These are phyloP conservation scores for Crucihimalaya himalaica DNA, from an alignment of 345 rosid genomes.

Conservation along the genomic window DNA sequence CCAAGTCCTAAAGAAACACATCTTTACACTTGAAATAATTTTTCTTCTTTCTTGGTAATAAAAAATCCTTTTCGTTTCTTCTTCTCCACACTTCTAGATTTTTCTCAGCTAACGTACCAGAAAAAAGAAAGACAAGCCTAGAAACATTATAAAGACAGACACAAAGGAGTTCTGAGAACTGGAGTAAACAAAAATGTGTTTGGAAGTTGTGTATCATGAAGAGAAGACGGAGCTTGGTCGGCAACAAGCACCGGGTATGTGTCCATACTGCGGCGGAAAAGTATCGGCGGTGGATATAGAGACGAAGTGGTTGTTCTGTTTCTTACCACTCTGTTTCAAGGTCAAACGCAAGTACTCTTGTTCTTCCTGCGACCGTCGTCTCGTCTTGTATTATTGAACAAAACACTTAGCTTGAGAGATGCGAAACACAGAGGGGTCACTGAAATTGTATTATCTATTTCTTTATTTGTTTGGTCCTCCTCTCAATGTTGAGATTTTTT, in stretches of 20 bases:
- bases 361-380: constrained; percentile 58
- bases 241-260: constrained; percentile 70
- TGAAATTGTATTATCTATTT: constrained; percentile 3
- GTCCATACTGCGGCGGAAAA: constrained; percentile 83
- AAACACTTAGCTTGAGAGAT: background rate
- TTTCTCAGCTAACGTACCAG: constrained; percentile 17
- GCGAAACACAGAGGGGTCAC: background rate
- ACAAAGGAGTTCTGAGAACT: background rate
- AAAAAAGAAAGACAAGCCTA: background rate
- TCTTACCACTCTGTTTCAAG: constrained; percentile 66
- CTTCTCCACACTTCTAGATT: constrained; percentile 33
- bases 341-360: constrained; percentile 67
- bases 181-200: constrained; percentile 50
- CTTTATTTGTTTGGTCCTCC: constrained; percentile 20
- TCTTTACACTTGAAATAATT: background rate
- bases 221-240: constrained; percentile 69
- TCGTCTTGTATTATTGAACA: constrained; percentile 42
- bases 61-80: constrained; percentile 1
- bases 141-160: constrained; percentile 3
- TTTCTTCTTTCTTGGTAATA: background rate
- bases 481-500: constrained; percentile 25
- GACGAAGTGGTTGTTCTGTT: constrained; percentile 76
- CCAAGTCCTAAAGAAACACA: background rate
- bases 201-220: constrained; percentile 51
- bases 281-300: constrained; percentile 70